Percentiles rank a stretch among this genome's conserved stretches.
Conservation (phyloP, 2,329 filamentous ascomycete genomes). For the Fusarium decemcellulare region DNA sequence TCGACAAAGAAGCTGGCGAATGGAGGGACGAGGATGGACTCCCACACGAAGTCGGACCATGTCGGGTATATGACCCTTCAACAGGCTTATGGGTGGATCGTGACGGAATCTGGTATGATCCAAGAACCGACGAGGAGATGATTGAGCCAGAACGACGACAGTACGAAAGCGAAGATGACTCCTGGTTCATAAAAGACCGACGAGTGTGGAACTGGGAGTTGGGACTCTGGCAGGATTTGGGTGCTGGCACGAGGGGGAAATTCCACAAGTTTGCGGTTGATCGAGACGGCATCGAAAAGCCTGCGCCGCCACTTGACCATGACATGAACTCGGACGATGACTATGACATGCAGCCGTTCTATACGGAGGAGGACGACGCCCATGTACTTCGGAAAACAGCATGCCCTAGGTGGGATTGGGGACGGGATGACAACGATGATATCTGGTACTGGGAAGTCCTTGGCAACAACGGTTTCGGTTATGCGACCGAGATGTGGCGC, state of each 20-base stretch:
- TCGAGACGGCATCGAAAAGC: background rate
- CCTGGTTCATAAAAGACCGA: conserved; percentile 2
- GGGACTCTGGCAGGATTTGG: conserved; percentile 16
- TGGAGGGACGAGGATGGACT: conserved; percentile 13
- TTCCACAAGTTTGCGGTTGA: conserved; percentile 12
- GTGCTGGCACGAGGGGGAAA: background rate
- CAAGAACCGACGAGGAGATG: conserved; percentile 14
- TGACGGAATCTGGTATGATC: conserved; percentile 7
- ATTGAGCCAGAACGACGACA: background rate
- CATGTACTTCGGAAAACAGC: conserved; percentile 1
- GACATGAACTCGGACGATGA: background rate
- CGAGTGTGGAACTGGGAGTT: conserved; percentile 8
- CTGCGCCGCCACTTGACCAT: background rate
- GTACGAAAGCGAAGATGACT: background rate
- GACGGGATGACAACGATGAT: background rate
- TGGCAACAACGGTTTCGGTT: background rate
- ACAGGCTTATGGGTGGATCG: conserved; percentile 8
- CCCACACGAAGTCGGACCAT: background rate
- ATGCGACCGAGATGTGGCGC: conserved; percentile 14
- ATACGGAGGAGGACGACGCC: conserved; percentile 10
- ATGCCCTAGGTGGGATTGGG: conserved; percentile 15
- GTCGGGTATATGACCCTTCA: background rate
- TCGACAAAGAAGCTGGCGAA: background rate
- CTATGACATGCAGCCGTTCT: conserved; percentile 7
- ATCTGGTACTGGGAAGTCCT: conserved; percentile 21